These are phyloP conservation scores for Daldinia bambusicola DNA, from an alignment of 495 filamentous ascomycete genomes.

Conservation along the genomic window DNA sequence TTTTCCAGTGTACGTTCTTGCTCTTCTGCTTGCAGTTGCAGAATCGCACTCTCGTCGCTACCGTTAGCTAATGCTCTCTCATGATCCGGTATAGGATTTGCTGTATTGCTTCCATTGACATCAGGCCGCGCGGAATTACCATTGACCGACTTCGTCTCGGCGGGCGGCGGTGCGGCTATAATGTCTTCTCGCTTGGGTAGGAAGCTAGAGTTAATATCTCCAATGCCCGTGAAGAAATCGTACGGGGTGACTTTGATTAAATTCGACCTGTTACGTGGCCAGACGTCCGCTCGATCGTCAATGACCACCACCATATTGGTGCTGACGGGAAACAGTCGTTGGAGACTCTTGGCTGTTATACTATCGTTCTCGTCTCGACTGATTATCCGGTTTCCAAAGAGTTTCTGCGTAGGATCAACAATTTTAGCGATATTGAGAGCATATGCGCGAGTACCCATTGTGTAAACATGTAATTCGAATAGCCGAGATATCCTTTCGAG, in stretches of 20 bases:
- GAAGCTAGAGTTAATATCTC: constrained; percentile 98
- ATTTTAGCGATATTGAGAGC: constrained; percentile 91
- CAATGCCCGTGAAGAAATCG: constrained; percentile 97
- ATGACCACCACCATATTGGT: constrained; percentile 99
- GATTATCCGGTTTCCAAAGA: constrained; percentile 94
- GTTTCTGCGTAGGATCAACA: constrained; percentile 87
- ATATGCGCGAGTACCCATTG: constrained; percentile 97
- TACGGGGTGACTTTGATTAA: constrained; percentile 94
- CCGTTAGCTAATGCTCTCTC: constrained; percentile 67
- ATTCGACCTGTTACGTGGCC: constrained; percentile 90
- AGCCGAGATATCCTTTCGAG: constrained; percentile 79
- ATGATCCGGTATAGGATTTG: constrained; percentile 29
- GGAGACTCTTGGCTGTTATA: constrained; percentile 86
- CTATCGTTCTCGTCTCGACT: constrained; percentile 96
- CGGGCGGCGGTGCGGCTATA: constrained; percentile 51
- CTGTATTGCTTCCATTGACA: constrained; percentile 10
- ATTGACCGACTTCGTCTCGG: constrained; percentile 36
- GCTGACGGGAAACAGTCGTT: constrained; percentile 93
- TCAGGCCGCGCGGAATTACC: constrained; percentile 23
- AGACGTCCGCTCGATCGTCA: constrained; percentile 97
- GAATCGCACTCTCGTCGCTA: constrained; percentile 73
- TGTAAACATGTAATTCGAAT: constrained; percentile 98
- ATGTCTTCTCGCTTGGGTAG: constrained; percentile 88
- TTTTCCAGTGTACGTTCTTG: constrained; percentile 87
- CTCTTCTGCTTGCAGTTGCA: constrained; percentile 79